Evolutionary conservation across 1,139 yeast genomes (phyloP).

Genomic region (Debaryomyces coudertii): DNA sequence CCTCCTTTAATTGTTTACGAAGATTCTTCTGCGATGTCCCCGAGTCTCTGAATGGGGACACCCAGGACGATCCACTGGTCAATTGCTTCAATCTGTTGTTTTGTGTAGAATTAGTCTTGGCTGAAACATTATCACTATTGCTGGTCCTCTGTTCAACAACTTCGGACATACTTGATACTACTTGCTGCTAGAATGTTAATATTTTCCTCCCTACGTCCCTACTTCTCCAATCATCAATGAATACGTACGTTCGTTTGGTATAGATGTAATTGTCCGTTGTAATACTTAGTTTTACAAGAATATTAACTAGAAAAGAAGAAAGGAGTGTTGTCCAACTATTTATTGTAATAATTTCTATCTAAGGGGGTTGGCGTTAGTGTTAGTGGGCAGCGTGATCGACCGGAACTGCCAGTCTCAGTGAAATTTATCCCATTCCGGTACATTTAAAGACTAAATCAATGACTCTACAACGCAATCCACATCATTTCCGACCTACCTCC

Average conservation of each 20-base stretch:
- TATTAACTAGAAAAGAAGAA: not conserved
- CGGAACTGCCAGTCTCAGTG: not conserved
- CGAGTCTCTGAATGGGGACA: conserved; percentile 53
- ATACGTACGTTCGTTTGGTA: conserved; percentile 2
- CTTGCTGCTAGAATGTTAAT: conserved; percentile 1
- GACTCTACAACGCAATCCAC: not conserved
- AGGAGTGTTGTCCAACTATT: conserved; percentile 1
- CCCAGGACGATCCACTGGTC: conserved; percentile 47
- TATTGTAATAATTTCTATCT: conserved; percentile 2
- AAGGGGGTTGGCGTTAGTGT: conserved; percentile 5
- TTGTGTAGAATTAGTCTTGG: conserved; percentile 11
- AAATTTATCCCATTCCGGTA: not conserved
- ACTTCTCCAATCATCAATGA: not conserved
- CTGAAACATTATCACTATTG: conserved; percentile 11
- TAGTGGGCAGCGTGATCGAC: conserved; percentile 10
- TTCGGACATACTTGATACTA: conserved; percentile 25
- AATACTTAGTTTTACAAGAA: conserved; percentile 3
- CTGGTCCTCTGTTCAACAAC: conserved; percentile 21
- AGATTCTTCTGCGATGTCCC: conserved; percentile 29
- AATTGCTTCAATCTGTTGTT: conserved; percentile 40
- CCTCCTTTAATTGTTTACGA: conserved; percentile 39
- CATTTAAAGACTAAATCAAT: not conserved
- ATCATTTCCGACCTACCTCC: not conserved
- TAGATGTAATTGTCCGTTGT: not conserved
- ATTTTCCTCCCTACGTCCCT: not conserved